Base-by-base conservation (phyloP, 202 grass and related monocot genomes). In the Dendrocalamus latiflorus region DNA sequence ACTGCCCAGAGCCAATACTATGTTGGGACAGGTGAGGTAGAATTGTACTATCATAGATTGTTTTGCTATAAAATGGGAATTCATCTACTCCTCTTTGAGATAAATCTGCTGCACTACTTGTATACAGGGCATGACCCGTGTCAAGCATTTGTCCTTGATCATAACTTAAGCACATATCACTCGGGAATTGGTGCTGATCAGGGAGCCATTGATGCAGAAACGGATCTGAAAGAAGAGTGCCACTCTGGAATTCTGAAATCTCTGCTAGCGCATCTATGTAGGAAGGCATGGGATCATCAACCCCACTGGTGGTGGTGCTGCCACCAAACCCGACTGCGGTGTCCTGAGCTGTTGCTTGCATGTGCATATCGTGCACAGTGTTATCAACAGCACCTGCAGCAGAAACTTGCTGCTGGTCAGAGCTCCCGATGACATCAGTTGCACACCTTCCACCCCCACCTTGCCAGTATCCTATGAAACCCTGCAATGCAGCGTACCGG, bases 241-340 rank as follows among this genome's bases (percentile, higher is more conserved):
- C 65, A 15, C 37, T 72, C 24, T 92, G 83, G 42, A 77, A 93
- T 39, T 81, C 61, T 6, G 88, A 90, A 1, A 85, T 43, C 25
- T 80, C 85, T 0, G 68, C 88, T 71, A 83, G 16, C 6, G 74
- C 81, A 24, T 88, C 74, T 47, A 79, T 54, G 76, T 87, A 88
- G 79, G 88, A 93, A 72, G 91, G 78, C 86, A 90, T 78, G 70
- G 82, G 66, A 66, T 90, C 87, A 20, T 90, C 86, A 37, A 86
- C 81, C 5, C 63, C 67, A 15, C 81, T 72, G 3, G 54, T 90
- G 68, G 72, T 83, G 64, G 45, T 85, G 77, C 79, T 88, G 75
- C 55, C 61, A 72, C 44, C 66, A 39, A 87, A 82, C 28, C 54
- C 68, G 4, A 36, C 34, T 36, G 34, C 34, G 3, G 0, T 44